These are phyloP conservation scores for Daedaleopsis nitida DNA, from an alignment of 768 basidiomycete genomes.

Conservation along the genomic window DNA sequence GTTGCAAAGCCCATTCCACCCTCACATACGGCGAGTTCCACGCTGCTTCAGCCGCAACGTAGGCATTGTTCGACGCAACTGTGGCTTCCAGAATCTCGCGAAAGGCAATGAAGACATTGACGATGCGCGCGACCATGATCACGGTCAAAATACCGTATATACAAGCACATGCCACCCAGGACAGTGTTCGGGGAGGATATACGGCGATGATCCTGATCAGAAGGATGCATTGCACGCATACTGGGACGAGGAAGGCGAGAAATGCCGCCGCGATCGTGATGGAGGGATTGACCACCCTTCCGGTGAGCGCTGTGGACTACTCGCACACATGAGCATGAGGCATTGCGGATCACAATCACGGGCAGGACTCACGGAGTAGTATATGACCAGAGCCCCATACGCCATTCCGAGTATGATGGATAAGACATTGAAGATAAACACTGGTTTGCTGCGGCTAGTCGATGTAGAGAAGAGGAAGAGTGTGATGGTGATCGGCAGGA, in stretches of 20 bases:
- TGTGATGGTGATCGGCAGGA: not conserved
- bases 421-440: constrained; percentile 30
- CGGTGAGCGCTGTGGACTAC: too few relatives aligned
- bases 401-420: constrained; percentile 7
- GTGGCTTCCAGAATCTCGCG: too few relatives aligned
- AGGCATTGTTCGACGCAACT: too few relatives aligned
- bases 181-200: constrained; percentile 30
- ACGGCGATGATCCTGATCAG: constrained; percentile 38
- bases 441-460: constrained; percentile 17
- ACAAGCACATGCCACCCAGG: constrained; percentile 13
- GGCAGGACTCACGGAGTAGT: constrained; percentile 4
- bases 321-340: not conserved
- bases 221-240: constrained; percentile 42
- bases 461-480: constrained; percentile 29
- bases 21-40: too few relatives aligned
- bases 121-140: constrained; percentile 33
- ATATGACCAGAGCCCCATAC: not conserved
- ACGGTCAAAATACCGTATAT: constrained; percentile 32
- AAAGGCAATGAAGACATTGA: not conserved
- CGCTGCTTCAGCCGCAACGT: too few relatives aligned
- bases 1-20: too few relatives aligned
- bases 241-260: constrained; percentile 32
- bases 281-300: constrained; percentile 22
- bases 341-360: too few relatives aligned
- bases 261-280: constrained; percentile 26